Evolutionary conservation across 352 stramenopile species (phyloP).

Genomic region (Peronospora belbahrii): DNA sequence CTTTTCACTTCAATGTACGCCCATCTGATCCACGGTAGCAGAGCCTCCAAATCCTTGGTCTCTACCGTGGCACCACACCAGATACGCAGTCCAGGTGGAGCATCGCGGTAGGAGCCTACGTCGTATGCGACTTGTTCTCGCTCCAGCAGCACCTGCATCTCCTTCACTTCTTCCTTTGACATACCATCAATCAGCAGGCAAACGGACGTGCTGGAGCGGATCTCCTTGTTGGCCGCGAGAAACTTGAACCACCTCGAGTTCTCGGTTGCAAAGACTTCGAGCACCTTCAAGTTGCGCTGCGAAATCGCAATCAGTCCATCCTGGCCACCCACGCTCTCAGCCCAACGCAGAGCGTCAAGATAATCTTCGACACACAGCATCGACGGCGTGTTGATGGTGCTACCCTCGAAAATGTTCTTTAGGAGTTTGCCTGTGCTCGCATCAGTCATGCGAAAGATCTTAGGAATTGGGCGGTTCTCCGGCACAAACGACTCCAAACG

Average conservation of each 20-base stretch:
- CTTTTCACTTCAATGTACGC: conserved; percentile 91
- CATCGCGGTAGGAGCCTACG: conserved; percentile 98
- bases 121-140: conserved; percentile 94
- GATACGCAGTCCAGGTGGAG: conserved; percentile 95
- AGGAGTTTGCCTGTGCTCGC: conserved; percentile 91
- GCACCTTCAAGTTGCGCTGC: conserved; percentile 90
- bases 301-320: conserved; percentile 90
- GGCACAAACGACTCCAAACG: conserved; percentile 92
- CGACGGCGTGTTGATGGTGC: conserved; percentile 99
- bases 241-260: conserved; percentile 96
- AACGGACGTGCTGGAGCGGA: conserved; percentile 95
- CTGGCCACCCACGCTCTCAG: conserved; percentile 91
- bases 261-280: conserved; percentile 95
- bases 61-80: conserved; percentile 99
- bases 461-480: conserved; percentile 89
- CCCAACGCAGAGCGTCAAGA: conserved; percentile 95
- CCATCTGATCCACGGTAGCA: conserved; percentile 98
- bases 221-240: conserved; percentile 90
- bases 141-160: conserved; percentile 93
- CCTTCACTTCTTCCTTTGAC: conserved; percentile 93
- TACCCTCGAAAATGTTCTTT: conserved; percentile 94
- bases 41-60: conserved; percentile 93
- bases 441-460: conserved; percentile 99
- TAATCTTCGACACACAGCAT: conserved; percentile 99
- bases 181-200: conserved; percentile 93